Evolutionary conservation across 495 filamentous ascomycete species (phyloP).

Genomic region (Talaromyces proteolyticus): DNA sequence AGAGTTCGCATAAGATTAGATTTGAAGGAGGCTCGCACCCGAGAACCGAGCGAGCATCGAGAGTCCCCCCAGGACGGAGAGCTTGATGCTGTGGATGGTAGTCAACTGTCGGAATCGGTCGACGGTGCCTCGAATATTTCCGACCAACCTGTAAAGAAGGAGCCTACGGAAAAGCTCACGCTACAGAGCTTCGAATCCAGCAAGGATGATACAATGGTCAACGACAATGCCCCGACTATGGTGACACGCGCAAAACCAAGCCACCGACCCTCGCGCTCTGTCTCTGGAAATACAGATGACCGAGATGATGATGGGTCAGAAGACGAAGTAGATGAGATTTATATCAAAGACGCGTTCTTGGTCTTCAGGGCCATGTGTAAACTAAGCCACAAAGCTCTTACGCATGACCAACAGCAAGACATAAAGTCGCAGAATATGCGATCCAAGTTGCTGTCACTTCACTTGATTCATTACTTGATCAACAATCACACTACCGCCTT

Average conservation of each 20-base stretch:
- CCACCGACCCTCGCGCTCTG: constrained; percentile 42
- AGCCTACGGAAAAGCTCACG: constrained; percentile 76
- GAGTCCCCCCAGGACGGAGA: constrained; percentile 25
- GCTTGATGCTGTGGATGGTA: constrained; percentile 27
- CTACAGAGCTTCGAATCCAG: constrained; percentile 91
- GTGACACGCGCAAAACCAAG: constrained; percentile 70
- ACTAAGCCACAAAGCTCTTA: constrained; percentile 83
- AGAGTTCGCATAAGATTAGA: constrained; percentile 81
- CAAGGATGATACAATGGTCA: constrained; percentile 88
- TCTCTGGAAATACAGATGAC: constrained; percentile 46
- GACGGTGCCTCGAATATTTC: constrained; percentile 44
- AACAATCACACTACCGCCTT: constrained; percentile 88
- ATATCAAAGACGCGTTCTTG: constrained; percentile 91
- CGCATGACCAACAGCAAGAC: constrained; percentile 87
- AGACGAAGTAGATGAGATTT: constrained; percentile 94
- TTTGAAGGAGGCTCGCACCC: constrained; percentile 69
- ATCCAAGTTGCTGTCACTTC: constrained; percentile 90
- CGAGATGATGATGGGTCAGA: constrained; percentile 52
- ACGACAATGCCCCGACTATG: constrained; percentile 87
- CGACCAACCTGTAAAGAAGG: constrained; percentile 51
- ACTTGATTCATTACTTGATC: constrained; percentile 88
- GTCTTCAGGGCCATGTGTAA: constrained; percentile 98
- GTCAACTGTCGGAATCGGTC: constrained; percentile 32
- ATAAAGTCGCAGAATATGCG: constrained; percentile 92
- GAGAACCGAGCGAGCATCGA: constrained; percentile 31